phyloP scores from a whole-genome alignment of 495 filamentous ascomycete species.

The Penicillium antarcticum region DNA sequence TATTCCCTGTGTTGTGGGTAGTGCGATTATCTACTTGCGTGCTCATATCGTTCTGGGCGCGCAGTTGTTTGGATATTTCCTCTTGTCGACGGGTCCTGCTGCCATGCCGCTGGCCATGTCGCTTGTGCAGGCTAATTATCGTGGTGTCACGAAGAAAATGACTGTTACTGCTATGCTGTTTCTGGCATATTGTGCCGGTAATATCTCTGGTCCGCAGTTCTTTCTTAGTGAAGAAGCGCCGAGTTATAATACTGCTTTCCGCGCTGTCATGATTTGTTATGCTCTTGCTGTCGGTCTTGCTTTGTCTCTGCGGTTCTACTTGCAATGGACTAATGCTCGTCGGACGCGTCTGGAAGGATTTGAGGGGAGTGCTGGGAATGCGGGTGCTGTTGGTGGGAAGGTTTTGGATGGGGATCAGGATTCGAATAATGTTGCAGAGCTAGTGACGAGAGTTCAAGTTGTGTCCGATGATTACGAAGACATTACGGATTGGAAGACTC shows the following conservation, averaged over 20 bases:
- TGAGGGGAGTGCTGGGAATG: conserved; percentile 35
- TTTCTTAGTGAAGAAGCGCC: conserved; percentile 34
- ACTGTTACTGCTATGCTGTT: conserved; percentile 43
- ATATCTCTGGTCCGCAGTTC: conserved; percentile 40
- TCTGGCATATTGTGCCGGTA: conserved; percentile 39
- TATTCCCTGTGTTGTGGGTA: conserved; percentile 44
- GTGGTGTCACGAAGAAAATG: conserved; percentile 66
- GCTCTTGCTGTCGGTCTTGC: conserved; percentile 37
- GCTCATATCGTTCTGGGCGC: conserved; percentile 48
- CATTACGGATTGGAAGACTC: conserved; percentile 51
- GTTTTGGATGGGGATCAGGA: conserved; percentile 19
- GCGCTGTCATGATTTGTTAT: conserved; percentile 52
- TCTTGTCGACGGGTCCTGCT: conserved; percentile 50
- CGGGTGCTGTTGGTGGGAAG: conserved; percentile 36
- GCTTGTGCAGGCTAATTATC: conserved; percentile 56
- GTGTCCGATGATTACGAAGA: conserved; percentile 46
- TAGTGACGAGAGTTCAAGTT: conserved; percentile 28
- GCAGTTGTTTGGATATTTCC: conserved; percentile 56
- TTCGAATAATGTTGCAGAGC: conserved; percentile 19
- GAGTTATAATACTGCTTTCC: conserved; percentile 43
- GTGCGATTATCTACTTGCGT: conserved; percentile 56
- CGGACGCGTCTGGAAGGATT: conserved; percentile 40
- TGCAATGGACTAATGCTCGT: conserved; percentile 37
- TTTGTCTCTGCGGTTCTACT: conserved; percentile 36
- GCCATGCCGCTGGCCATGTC: conserved; percentile 56